Evolutionary conservation across 2,329 filamentous ascomycete species (phyloP).

Genomic region (Alternaria sp.): DNA sequence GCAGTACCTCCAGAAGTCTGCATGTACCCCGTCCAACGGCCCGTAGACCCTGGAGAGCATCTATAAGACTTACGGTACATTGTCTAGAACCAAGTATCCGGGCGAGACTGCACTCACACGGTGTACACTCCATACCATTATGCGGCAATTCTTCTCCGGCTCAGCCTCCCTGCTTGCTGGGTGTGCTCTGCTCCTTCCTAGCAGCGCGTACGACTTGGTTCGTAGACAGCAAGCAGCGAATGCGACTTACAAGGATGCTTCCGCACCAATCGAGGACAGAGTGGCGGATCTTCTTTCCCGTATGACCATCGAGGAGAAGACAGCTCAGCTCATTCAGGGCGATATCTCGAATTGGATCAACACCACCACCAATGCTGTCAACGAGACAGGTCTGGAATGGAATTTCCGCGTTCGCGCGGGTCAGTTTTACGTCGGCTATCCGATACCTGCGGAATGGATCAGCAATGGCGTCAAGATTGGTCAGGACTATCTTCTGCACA

Average conservation of each 20-base stretch:
- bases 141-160: background rate
- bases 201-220: constrained; percentile 31
- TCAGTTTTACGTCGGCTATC: constrained; percentile 74
- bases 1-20: background rate
- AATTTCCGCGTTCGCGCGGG: constrained; percentile 72
- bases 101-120: background rate
- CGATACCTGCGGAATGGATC: constrained; percentile 68
- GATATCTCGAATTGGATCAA: constrained; percentile 78
- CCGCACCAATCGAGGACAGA: constrained; percentile 66
- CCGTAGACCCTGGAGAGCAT: constrained; percentile 1
- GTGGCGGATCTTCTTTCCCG: constrained; percentile 71
- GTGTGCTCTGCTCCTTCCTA: constrained; percentile 17
- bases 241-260: constrained; percentile 66
- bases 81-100: background rate
- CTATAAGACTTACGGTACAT: constrained; percentile 19
- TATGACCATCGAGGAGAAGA: constrained; percentile 79
- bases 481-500: constrained; percentile 72
- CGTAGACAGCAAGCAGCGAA: constrained; percentile 37
- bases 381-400: constrained; percentile 68
- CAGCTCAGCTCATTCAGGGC: constrained; percentile 67
- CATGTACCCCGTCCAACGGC: background rate
- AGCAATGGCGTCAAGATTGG: constrained; percentile 67
- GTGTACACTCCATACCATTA: background rate
- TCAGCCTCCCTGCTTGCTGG: constrained; percentile 22
- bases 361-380: constrained; percentile 69